Evolutionary conservation across 1,284 basidiomycete genomes (phyloP).

Genomic region (Anthracocystis panici-leucophaei): DNA sequence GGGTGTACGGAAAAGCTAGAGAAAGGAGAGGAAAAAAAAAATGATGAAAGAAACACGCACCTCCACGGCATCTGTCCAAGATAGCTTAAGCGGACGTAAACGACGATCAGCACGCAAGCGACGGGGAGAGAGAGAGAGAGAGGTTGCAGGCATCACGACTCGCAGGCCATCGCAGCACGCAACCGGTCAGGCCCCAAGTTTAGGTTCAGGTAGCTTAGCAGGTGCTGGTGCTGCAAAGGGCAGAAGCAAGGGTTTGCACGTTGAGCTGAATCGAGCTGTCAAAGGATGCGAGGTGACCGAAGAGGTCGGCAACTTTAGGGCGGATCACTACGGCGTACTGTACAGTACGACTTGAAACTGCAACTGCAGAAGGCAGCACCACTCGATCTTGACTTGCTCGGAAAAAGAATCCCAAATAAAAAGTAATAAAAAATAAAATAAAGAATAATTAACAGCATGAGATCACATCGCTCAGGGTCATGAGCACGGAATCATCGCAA

Average conservation of each 20-base stretch:
- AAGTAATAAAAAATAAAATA: background rate
- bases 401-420: background rate
- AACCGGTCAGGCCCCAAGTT: slow-evolving; percentile 5
- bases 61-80: slow-evolving; percentile 29
- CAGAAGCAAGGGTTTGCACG: slow-evolving; percentile 27
- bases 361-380: slow-evolving; percentile 3
- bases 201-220: background rate
- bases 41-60: slow-evolving; percentile 31
- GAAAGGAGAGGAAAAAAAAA: background rate
- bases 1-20: background rate
- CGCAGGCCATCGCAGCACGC: slow-evolving; percentile 8
- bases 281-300: slow-evolving; percentile 23
- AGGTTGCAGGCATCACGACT: slow-evolving; percentile 19
- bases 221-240: background rate
- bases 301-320: background rate
- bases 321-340: slow-evolving; percentile 1
- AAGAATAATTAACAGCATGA: background rate
- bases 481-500: background rate
- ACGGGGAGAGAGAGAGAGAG: background rate
- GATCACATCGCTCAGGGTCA: slow-evolving; percentile 1
- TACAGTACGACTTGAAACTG: background rate
- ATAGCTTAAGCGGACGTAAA: slow-evolving; percentile 21
- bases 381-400: background rate
- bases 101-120: slow-evolving; percentile 45
- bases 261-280: slow-evolving; percentile 37